phyloP scores from a whole-genome alignment of 495 filamentous ascomycete species.

The Neurospora terricola region DNA sequence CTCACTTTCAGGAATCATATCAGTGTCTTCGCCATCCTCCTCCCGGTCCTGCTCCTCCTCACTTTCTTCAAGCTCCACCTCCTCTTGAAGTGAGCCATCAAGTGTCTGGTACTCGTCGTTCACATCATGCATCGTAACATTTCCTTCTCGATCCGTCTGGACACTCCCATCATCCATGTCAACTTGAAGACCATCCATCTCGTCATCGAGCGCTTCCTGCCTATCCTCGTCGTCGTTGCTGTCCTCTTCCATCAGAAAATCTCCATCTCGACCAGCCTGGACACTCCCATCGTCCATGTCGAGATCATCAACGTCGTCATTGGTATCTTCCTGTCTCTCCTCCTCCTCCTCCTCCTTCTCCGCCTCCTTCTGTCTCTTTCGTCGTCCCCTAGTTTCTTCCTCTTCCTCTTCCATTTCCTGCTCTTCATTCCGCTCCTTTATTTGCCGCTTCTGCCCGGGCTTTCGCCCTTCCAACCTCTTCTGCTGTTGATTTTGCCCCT shows the following conservation, averaged over 20 bases:
- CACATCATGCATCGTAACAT: neutral
- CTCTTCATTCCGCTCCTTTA: neutral
- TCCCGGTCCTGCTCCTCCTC: neutral
- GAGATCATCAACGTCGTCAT: neutral
- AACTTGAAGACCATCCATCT: neutral
- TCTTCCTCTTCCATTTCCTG: neutral
- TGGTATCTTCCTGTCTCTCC: fast-evolving
- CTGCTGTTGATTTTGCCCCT: neutral
- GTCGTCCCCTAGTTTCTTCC: neutral
- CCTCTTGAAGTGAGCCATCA: neutral
- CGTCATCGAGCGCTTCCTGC: neutral
- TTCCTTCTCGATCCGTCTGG: neutral
- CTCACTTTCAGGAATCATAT: neutral
- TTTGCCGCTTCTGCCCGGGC: neutral
- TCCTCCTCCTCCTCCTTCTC: neutral
- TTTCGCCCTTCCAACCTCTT: neutral
- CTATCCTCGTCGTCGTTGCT: neutral
- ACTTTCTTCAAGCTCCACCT: neutral
- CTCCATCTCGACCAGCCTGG: neutral
- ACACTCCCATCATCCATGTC: neutral
- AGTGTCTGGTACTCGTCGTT: neutral
- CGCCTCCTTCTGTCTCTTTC: neutral
- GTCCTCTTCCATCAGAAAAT: neutral
- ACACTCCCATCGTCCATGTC: neutral
- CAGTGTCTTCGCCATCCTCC: neutral